Evolutionary conservation across 2,329 filamentous ascomycete species (phyloP).

Genomic region (Scortechinia acanthostroma): DNA sequence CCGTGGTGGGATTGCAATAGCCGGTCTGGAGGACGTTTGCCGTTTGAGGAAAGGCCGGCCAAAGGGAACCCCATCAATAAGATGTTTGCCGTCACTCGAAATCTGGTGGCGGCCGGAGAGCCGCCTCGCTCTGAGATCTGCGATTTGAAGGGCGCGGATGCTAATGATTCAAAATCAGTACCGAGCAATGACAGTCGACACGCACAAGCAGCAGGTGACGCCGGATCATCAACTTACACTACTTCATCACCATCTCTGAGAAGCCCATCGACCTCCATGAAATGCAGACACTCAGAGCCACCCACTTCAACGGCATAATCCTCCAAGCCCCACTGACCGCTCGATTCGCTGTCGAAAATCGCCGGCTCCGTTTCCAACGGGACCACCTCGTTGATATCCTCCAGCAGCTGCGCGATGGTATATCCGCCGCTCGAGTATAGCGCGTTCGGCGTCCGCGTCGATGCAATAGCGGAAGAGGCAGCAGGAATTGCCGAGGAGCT

Average conservation of each 20-base stretch:
- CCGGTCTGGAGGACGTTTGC: slow-evolving; percentile 50
- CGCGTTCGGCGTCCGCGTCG: not conserved
- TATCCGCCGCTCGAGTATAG: not conserved
- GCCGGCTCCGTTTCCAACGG: slow-evolving; percentile 57
- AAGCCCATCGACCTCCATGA: slow-evolving; percentile 61
- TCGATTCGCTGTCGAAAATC: not conserved
- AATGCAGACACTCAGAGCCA: slow-evolving; percentile 83
- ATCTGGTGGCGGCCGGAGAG: slow-evolving; percentile 78
- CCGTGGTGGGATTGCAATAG: slow-evolving; percentile 65
- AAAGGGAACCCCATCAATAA: slow-evolving; percentile 81
- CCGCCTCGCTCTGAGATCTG: slow-evolving; percentile 67
- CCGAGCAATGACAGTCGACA: not conserved
- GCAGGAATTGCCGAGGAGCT: not conserved
- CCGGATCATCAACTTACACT: slow-evolving; percentile 41
- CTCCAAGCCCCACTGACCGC: slow-evolving; percentile 75
- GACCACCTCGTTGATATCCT: slow-evolving; percentile 71
- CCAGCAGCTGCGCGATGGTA: slow-evolving; percentile 71
- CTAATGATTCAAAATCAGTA: slow-evolving; percentile 29
- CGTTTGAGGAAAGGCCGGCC: slow-evolving; percentile 62
- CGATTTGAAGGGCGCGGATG: slow-evolving; percentile 70
- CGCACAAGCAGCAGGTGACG: slow-evolving; percentile 4
- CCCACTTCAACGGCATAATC: slow-evolving; percentile 81
- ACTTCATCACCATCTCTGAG: slow-evolving; percentile 80
- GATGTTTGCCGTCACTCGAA: slow-evolving; percentile 67
- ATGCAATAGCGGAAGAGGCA: not conserved